A percentile compares a stretch with the other conserved stretches of the same genome.
Conservation (phyloP, 768 basidiomycete genomes). For the Suillus decipiens region DNA sequence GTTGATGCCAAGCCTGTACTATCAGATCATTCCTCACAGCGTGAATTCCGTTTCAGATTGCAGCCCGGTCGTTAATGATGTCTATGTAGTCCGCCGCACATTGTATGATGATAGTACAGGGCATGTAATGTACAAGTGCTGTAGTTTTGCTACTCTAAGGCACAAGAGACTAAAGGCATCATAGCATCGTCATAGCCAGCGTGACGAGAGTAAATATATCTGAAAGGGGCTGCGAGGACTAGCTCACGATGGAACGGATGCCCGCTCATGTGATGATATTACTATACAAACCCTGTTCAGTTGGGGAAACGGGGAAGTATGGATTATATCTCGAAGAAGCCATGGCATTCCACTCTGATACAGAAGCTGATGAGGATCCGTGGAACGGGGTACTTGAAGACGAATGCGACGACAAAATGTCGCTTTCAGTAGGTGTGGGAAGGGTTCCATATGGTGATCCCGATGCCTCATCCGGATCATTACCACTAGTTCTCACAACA, state of each 20-base stretch:
- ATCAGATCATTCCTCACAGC: slow-evolving; percentile 45
- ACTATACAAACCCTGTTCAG: slow-evolving; percentile 57
- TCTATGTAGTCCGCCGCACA: slow-evolving; percentile 22
- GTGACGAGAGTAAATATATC: slow-evolving; percentile 30
- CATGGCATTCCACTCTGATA: slow-evolving; percentile 64
- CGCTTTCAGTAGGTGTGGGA: slow-evolving; percentile 64
- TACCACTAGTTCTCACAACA: slow-evolving; percentile 45
- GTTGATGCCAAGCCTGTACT: slow-evolving; percentile 41
- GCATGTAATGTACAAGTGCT: slow-evolving; percentile 34
- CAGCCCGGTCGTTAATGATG: slow-evolving; percentile 19
- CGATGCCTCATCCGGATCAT: slow-evolving; percentile 49
- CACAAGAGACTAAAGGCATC: slow-evolving; percentile 22
- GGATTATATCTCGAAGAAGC: slow-evolving; percentile 60
- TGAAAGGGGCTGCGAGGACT: slow-evolving; percentile 13
- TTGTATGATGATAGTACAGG: slow-evolving; percentile 32
- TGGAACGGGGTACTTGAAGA: slow-evolving; percentile 44
- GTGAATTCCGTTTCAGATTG: slow-evolving; percentile 52
- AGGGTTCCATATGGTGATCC: slow-evolving; percentile 54
- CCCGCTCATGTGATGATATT: slow-evolving; percentile 53
- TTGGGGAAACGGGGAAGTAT: slow-evolving; percentile 62
- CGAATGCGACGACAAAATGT: slow-evolving; percentile 50
- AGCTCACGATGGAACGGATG: slow-evolving; percentile 6
- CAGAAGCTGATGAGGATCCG: slow-evolving; percentile 41
- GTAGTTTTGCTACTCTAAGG: slow-evolving; percentile 29
- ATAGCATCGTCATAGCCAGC: slow-evolving; percentile 34